These are phyloP conservation scores for Trichocomaceae sp. DNA, from an alignment of 2,329 filamentous ascomycete genomes.

Conservation along the genomic window DNA sequence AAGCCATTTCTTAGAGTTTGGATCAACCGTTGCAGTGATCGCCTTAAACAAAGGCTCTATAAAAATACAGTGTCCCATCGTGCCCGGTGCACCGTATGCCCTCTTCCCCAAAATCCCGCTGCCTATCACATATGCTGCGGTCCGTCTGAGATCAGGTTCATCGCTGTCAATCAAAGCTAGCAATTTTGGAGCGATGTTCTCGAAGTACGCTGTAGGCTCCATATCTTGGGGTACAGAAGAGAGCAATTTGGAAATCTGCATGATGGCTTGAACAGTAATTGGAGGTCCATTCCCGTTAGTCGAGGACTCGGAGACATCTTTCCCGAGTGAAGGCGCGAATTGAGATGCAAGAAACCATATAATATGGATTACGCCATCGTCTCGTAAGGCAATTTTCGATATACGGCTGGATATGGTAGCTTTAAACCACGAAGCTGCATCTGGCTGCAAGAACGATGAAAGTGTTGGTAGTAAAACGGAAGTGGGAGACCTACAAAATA, in stretches of 20 bases:
- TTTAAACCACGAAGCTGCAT: constrained; percentile 35
- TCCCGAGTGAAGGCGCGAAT: constrained; percentile 34
- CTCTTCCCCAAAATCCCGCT: constrained; percentile 39
- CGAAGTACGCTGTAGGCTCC: constrained; percentile 31
- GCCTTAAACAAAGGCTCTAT: constrained; percentile 35
- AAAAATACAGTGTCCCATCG: constrained; percentile 37
- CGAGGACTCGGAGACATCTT: constrained; percentile 24
- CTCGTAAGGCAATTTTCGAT: constrained; percentile 35
- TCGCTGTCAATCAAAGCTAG: constrained; percentile 35
- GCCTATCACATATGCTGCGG: constrained; percentile 38
- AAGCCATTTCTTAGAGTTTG: constrained; percentile 24
- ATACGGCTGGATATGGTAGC: constrained; percentile 29
- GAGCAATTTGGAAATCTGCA: constrained; percentile 38
- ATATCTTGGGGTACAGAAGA: constrained; percentile 37
- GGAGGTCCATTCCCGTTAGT: constrained; percentile 33
- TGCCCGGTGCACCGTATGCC: constrained; percentile 33
- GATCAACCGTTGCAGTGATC: constrained; percentile 28
- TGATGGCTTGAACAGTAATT: constrained; percentile 39
- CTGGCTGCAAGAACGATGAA: constrained; percentile 33
- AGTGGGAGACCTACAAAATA: constrained; percentile 28
- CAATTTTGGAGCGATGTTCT: constrained; percentile 35
- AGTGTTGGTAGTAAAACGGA: constrained; percentile 30
- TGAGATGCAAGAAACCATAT: constrained; percentile 39
- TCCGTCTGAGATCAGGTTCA: constrained; percentile 34
- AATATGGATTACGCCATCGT: constrained; percentile 37